phyloP scores from a whole-genome alignment of 345 rosid genomes.

The Erodium maritimum region DNA sequence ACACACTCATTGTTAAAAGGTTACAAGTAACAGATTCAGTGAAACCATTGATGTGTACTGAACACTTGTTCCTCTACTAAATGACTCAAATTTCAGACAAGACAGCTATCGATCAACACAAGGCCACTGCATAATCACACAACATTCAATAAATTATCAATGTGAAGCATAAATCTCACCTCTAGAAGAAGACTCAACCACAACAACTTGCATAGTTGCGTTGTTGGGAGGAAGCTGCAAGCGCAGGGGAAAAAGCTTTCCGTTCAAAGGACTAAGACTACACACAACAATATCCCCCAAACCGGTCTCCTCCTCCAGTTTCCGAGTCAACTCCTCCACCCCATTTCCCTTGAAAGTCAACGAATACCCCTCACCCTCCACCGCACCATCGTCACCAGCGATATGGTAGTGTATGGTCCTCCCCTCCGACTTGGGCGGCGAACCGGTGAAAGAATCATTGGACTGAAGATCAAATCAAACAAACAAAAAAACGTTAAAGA shows the following conservation, averaged over 20 bases:
- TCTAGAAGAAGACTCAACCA: conserved; percentile 40
- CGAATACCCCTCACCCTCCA: conserved; percentile 61
- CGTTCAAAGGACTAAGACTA: conserved; percentile 77
- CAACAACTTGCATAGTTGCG: conserved; percentile 61
- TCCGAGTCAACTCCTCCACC: conserved; percentile 58
- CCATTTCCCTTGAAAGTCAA: conserved; percentile 69
- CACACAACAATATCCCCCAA: conserved; percentile 65
- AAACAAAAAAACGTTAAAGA: background rate
- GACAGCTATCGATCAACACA: too few species aligned
- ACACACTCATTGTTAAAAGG: too few species aligned
- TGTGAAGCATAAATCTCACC: conserved; percentile 17
- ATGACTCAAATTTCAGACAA: too few species aligned
- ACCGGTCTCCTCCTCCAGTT: conserved; percentile 59
- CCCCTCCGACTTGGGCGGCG: conserved; percentile 73
- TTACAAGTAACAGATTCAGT: too few species aligned
- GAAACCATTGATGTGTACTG: too few species aligned
- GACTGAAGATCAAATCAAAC: conserved; percentile 30
- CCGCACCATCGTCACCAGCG: conserved; percentile 63
- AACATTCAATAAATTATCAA: background rate
- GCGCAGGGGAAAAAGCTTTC: conserved; percentile 68
- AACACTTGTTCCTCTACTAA: too few species aligned
- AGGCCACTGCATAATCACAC: background rate
- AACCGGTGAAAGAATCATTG: conserved; percentile 40
- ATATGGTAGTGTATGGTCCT: conserved; percentile 68
- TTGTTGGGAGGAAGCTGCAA: conserved; percentile 94